Conservation (phyloP, 2,329 filamentous ascomycete species). For the Apiospora hydei region DNA sequence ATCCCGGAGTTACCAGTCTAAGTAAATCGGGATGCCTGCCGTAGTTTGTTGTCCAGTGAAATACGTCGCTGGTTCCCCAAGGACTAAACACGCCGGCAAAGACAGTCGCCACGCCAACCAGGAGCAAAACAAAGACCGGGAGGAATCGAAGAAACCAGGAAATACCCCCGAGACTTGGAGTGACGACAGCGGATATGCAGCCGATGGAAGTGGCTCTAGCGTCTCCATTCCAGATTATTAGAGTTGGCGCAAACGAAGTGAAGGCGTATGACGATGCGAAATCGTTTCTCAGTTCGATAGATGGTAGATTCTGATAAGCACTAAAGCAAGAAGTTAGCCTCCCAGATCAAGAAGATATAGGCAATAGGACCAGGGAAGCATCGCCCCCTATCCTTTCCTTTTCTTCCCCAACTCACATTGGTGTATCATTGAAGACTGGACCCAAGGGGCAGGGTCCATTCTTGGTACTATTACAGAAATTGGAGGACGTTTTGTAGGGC, state of each 20-base stretch:
- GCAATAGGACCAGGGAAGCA: neutral
- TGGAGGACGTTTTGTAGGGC: constrained; percentile 61
- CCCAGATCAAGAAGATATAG: constrained; percentile 5
- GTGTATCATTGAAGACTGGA: constrained; percentile 68
- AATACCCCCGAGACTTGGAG: constrained; percentile 79
- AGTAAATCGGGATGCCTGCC: constrained; percentile 92
- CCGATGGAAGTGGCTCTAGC: constrained; percentile 67
- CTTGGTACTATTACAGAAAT: constrained; percentile 72
- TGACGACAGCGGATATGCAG: constrained; percentile 83
- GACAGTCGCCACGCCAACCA: constrained; percentile 83
- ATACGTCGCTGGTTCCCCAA: constrained; percentile 90
- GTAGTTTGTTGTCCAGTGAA: constrained; percentile 98
- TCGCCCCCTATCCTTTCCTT: neutral
- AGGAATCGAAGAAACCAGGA: constrained; percentile 76
- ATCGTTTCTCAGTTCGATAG: constrained; percentile 76
- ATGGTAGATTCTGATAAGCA: constrained; percentile 59
- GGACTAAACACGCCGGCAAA: constrained; percentile 89
- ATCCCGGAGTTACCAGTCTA: constrained; percentile 91
- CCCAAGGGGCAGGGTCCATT: constrained; percentile 76
- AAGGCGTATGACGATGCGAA: constrained; percentile 88
- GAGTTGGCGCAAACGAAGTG: constrained; percentile 76
- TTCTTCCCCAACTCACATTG: constrained; percentile 45
- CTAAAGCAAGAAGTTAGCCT: constrained; percentile 19
- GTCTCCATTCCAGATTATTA: constrained; percentile 81
- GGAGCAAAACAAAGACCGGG: constrained; percentile 78